Evolutionary conservation across 495 filamentous ascomycete species (phyloP), one percentile per base, ranked within the genome.

Genomic region (Xylaria intraflava): DNA sequence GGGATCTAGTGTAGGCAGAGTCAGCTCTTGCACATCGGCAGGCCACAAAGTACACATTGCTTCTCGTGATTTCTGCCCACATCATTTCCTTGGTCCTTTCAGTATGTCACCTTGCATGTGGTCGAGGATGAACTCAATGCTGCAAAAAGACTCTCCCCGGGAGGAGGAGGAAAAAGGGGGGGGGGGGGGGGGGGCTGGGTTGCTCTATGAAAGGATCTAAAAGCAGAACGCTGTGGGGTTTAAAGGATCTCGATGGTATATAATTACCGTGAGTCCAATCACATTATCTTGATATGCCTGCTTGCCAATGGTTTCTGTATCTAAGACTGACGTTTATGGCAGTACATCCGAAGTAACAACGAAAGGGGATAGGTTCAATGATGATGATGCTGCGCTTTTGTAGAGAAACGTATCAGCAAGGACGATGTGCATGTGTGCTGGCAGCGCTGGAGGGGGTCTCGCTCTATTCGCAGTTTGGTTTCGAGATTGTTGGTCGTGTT

Each of bases 341-440:
- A 11, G 57, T 56, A 44, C 35, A 48, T 48, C 53, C 57, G 43
- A 44, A 48, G 14, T 52, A 60, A 43, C 53, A 60, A 40, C 53
- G 53, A 31, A 40, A 60, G 48, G 57, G 47, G 27, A 60, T 60
- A 29, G 57, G 57, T 40, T 60, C 57, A 16, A n/a, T n/a, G n/a
- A 44, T 43, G 53, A 55, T 60, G 52, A 56, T 60, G 57, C 46
- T 52, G 53, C 30, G 19, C 12, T 47, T 60, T 48, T 56, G 57
- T 22, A 29, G 52, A 47, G 48, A 60, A 29, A 48, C 23, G 8
- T 53, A 56, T 38, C 47, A 48, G 47, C 46, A 60, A 51, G 57
- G 51, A 53, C 57, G 39, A 55, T 55, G 46, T 42, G 56, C 46
- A 54, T 59, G 55, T 50, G 56, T 59, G 17, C 56, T 54, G 22